phyloP scores from a whole-genome alignment of 768 basidiomycete species.

The Xerocomus brunneocitrinus region DNA sequence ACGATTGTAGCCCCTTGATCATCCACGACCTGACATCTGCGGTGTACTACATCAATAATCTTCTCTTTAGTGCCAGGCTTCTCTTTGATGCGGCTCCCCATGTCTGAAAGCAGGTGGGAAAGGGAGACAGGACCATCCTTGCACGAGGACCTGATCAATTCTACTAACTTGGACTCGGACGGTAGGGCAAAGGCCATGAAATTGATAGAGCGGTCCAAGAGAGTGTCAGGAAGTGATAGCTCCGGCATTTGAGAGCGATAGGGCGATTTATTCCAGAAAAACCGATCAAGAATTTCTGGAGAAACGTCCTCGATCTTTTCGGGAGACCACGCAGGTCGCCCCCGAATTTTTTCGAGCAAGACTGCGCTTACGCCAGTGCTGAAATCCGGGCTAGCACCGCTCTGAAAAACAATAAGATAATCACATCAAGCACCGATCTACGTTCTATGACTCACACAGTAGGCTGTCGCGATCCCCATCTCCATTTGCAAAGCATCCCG shows the following conservation, averaged over 20 bases:
- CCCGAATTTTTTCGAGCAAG: conserved; percentile 47
- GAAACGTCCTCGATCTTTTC: conserved; percentile 55
- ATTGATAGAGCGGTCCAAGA: conserved; percentile 23
- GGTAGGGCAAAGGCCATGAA: conserved; percentile 58
- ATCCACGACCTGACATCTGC: conserved; percentile 59
- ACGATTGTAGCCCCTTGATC: conserved; percentile 36
- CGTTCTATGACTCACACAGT: conserved; percentile 59
- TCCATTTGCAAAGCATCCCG: conserved; percentile 77
- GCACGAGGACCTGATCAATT: conserved; percentile 42
- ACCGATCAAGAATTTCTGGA: conserved; percentile 51
- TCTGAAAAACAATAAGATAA: conserved; percentile 40
- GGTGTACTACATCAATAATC: conserved; percentile 67
- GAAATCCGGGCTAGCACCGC: conserved; percentile 80
- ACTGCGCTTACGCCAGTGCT: conserved; percentile 72
- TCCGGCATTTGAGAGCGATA: conserved; percentile 43
- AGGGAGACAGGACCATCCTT: conserved; percentile 39
- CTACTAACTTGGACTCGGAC: conserved; percentile 67
- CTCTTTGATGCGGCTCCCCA: conserved; percentile 23
- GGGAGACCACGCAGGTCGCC: conserved; percentile 70
- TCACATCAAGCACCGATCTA: conserved; percentile 10
- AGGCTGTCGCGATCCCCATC: conserved; percentile 82
- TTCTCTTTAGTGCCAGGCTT: conserved; percentile 69
- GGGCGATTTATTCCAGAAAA: conserved; percentile 58
- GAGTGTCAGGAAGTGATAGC: conserved; percentile 38
- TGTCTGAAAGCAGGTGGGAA: conserved; percentile 16